A percentile compares a stretch with the other conserved stretches of the same genome.
Evolutionary conservation across 305 asterid genomes (phyloP).

Genomic region (Fraxinus latifolia): DNA sequence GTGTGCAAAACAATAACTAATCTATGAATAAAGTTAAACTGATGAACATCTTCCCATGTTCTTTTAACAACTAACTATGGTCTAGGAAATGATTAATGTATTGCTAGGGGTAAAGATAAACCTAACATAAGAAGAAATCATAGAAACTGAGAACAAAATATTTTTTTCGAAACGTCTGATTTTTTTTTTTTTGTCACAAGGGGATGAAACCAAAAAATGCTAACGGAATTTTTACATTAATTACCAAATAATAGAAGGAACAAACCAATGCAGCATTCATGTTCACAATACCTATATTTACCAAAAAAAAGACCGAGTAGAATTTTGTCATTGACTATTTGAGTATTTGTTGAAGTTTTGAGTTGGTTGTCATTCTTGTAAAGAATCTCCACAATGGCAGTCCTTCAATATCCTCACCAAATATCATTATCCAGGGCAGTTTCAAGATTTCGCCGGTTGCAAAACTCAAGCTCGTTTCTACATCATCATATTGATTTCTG

Average conservation of each 20-base stretch:
- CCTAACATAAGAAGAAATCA: neutral
- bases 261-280: neutral
- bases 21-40: neutral
- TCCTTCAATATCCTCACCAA: neutral
- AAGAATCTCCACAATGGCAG: neutral
- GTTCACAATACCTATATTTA: neutral
- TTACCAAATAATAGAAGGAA: neutral
- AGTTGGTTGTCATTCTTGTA: neutral
- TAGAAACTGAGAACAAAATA: neutral
- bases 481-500: neutral
- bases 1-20: neutral
- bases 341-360: neutral
- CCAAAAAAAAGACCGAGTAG: neutral
- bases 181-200: neutral
- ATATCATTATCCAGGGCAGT: constrained; percentile 1
- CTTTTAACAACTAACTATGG: neutral
- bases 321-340: neutral
- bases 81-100: neutral
- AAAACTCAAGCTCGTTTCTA: neutral
- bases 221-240: neutral
- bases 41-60: neutral
- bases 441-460: neutral
- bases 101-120: neutral
- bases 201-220: neutral
- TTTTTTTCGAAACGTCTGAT: neutral